Percentiles rank a stretch among this genome's conserved stretches.
Conservation (phyloP, 2,329 filamentous ascomycete species). For the Diaporthe ilicicola region DNA sequence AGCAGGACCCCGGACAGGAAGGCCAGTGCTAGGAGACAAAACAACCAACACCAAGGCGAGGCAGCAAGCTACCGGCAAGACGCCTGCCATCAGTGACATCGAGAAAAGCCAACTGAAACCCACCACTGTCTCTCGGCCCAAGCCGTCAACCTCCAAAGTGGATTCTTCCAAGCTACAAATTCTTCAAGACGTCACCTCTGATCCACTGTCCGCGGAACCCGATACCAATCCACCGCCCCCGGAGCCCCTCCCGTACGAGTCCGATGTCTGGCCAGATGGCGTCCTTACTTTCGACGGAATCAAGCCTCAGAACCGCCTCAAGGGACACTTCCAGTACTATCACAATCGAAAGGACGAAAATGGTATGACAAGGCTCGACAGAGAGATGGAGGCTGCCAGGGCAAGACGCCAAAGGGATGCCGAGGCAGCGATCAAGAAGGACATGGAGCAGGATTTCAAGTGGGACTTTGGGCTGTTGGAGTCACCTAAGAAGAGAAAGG, state of each 20-base stretch:
- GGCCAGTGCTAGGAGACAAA: conserved; percentile 90
- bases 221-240: conserved; percentile 31
- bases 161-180: conserved; percentile 69
- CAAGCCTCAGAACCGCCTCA: conserved; percentile 66
- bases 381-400: conserved; percentile 64
- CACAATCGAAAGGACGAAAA: conserved; percentile 72
- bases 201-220: conserved; percentile 56
- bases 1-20: conserved; percentile 66
- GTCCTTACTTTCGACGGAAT: conserved; percentile 65
- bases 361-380: conserved; percentile 69
- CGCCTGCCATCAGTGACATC: conserved; percentile 56
- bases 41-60: conserved; percentile 93
- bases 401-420: conserved; percentile 62
- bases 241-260: conserved; percentile 69
- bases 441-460: conserved; percentile 63
- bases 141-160: conserved; percentile 61
- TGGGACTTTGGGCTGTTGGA: conserved; percentile 46
- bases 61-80: conserved; percentile 71
- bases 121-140: conserved; percentile 66
- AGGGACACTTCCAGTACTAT: conserved; percentile 69
- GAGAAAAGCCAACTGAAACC: conserved; percentile 70
- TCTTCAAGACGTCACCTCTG: conserved; percentile 59
- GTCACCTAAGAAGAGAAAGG: conserved; percentile 52
- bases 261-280: conserved; percentile 70
- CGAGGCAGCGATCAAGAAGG: conserved; percentile 73